These are phyloP conservation scores for Suillus cothurnatus DNA, from an alignment of 768 basidiomycete genomes.

Conservation along the genomic window DNA sequence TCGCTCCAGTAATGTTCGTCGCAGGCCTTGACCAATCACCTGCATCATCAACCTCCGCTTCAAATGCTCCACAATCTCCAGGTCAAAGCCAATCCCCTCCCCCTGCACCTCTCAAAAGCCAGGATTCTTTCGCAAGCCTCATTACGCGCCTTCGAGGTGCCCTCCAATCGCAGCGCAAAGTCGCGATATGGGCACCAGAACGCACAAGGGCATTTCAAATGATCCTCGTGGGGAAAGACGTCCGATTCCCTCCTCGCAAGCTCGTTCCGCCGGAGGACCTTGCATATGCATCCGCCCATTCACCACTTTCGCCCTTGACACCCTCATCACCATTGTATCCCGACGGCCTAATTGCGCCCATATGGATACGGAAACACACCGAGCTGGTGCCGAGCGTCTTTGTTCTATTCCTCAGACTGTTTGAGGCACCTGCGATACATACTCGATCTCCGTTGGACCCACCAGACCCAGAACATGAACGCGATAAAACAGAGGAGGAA, in stretches of 20 bases:
- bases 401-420: slow-evolving; percentile 86
- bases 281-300: slow-evolving; percentile 64
- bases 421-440: slow-evolving; percentile 56
- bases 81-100: slow-evolving; percentile 26
- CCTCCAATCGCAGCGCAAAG: slow-evolving; percentile 62
- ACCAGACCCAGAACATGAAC: slow-evolving; percentile 54
- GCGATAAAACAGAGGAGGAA: slow-evolving; percentile 68
- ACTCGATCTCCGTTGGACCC: slow-evolving; percentile 56
- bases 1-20: slow-evolving; percentile 93
- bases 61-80: slow-evolving; percentile 16
- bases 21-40: slow-evolving; percentile 67
- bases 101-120: slow-evolving; percentile 34
- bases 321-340: slow-evolving; percentile 89
- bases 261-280: slow-evolving; percentile 59
- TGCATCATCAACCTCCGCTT: slow-evolving; percentile 15
- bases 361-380: slow-evolving; percentile 97
- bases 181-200: slow-evolving; percentile 73
- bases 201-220: slow-evolving; percentile 78
- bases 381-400: slow-evolving; percentile 91
- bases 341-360: slow-evolving; percentile 94
- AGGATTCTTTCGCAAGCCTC: slow-evolving; percentile 67
- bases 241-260: slow-evolving; percentile 89
- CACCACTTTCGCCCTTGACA: slow-evolving; percentile 91
- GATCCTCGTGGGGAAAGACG: slow-evolving; percentile 79
- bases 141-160: slow-evolving; percentile 65